Conservation (phyloP, 768 basidiomycete genomes). For the Rhodotorula babjevae region DNA sequence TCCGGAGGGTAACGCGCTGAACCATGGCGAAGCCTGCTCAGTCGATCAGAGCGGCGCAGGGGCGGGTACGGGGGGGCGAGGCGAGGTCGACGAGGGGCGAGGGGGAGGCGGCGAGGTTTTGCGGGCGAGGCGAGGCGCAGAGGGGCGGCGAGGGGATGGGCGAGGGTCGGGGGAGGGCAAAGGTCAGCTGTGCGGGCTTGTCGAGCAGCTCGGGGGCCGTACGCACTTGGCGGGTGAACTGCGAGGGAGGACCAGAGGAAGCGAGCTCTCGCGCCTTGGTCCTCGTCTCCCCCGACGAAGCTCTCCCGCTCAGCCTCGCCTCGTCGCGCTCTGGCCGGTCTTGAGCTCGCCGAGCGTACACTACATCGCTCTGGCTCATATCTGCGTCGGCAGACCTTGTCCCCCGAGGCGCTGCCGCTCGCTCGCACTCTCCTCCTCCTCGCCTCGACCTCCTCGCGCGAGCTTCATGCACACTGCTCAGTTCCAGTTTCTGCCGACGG, state of each 20-base stretch:
- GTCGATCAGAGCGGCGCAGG: too few species aligned
- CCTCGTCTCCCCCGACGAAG: too few species aligned
- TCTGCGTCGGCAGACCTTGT: too few species aligned
- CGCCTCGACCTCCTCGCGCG: too few species aligned
- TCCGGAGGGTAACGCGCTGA: slow-evolving; percentile 99
- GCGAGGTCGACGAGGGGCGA: not conserved
- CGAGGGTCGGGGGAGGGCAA: not conserved
- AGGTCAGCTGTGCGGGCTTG: not conserved
- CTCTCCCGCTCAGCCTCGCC: not conserved
- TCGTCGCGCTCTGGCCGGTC: not conserved
- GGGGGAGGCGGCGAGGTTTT: not conserved
- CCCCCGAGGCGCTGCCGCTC: too few species aligned
- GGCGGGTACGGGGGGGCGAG: not conserved
- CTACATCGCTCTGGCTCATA: too few species aligned
- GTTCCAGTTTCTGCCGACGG: not conserved
- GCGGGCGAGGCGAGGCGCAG: not conserved
- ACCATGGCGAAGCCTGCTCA: slow-evolving; percentile 59
- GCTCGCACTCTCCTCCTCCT: too few species aligned
- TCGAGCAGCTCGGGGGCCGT: too few species aligned
- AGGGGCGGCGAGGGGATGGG: not conserved
- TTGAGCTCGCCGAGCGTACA: not conserved
- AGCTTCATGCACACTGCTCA: not conserved
- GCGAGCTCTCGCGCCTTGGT: not conserved
- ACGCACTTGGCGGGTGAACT: not conserved
- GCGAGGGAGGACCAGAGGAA: not conserved